Evolutionary conservation across 2,329 filamentous ascomycete species (phyloP).

Genomic region (Coleophoma crateriformis): DNA sequence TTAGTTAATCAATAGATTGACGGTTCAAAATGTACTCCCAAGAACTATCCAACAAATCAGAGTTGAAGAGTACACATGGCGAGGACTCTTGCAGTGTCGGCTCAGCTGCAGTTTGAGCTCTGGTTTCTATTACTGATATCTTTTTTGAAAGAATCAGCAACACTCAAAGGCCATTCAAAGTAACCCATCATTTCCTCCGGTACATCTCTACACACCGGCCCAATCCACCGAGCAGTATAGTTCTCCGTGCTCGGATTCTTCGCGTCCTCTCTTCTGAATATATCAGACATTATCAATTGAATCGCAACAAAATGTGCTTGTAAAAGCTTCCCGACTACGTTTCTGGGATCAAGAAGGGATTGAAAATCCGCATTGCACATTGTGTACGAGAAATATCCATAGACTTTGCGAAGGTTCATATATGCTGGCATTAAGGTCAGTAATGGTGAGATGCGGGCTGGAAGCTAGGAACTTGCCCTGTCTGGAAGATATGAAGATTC

Average conservation of each 20-base stretch:
- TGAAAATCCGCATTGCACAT: slow-evolving; percentile 17
- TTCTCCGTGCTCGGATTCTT: neutral
- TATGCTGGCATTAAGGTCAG: slow-evolving; percentile 11
- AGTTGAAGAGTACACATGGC: too few species aligned
- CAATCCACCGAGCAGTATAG: neutral
- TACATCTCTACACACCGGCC: neutral
- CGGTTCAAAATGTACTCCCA: too few species aligned
- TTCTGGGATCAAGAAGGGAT: slow-evolving; percentile 12
- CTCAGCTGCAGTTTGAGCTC: too few species aligned
- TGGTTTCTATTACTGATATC: neutral
- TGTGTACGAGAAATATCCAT: slow-evolving; percentile 11
- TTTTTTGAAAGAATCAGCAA: neutral
- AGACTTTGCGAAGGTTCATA: slow-evolving; percentile 13
- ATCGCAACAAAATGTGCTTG: slow-evolving; percentile 20
- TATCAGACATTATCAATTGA: slow-evolving; percentile 19
- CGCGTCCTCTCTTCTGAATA: slow-evolving; percentile 8
- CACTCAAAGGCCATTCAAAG: neutral
- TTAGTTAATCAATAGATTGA: too few species aligned
- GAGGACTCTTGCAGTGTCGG: too few species aligned
- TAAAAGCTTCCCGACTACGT: slow-evolving; percentile 14
- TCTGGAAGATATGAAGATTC: slow-evolving; percentile 15
- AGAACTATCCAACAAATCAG: too few species aligned
- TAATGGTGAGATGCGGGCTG: slow-evolving; percentile 11
- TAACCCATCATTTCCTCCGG: neutral
- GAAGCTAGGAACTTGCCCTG: slow-evolving; percentile 19